These are phyloP conservation scores for Citrullus mucosospermus DNA, from an alignment of 306 rosid species.

Conservation along the genomic window DNA sequence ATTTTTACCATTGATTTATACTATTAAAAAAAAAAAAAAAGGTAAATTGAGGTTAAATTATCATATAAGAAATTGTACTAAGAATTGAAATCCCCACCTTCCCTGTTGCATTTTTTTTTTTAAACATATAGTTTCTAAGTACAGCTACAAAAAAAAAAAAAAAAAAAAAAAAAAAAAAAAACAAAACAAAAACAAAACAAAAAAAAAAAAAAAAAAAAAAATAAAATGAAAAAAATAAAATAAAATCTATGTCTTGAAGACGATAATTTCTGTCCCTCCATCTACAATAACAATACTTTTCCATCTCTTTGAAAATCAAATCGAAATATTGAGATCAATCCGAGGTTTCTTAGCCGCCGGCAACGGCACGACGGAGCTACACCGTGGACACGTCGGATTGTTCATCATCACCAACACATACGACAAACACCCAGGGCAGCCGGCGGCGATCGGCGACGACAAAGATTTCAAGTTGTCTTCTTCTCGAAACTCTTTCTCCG, in stretches of 20 bases:
- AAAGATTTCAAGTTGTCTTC: constrained; percentile 15
- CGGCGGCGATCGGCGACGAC: constrained; percentile 70
- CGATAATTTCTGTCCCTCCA: background rate
- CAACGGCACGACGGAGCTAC: constrained; percentile 59
- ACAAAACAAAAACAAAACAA: too few species aligned
- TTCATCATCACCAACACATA: constrained; percentile 75
- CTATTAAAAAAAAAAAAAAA: too few species aligned
- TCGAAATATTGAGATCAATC: constrained; percentile 75
- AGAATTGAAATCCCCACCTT: background rate
- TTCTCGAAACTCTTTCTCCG: constrained; percentile 37
- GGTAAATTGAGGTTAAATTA: background rate
- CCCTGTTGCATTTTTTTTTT: background rate
- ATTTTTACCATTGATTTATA: too few species aligned
- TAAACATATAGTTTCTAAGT: constrained; percentile 3
- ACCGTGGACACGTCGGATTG: constrained; percentile 87
- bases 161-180: background rate
- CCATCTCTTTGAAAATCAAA: constrained; percentile 20
- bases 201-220: background rate
- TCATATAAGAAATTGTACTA: background rate
- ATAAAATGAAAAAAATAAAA: background rate
- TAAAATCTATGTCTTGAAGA: background rate
- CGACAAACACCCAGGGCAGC: constrained; percentile 89
- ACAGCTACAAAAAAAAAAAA: background rate
- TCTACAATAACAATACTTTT: background rate
- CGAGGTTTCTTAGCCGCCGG: constrained; percentile 71